phyloP scores from a whole-genome alignment of 768 basidiomycete genomes.

The Xerocomellus dryophilus region DNA sequence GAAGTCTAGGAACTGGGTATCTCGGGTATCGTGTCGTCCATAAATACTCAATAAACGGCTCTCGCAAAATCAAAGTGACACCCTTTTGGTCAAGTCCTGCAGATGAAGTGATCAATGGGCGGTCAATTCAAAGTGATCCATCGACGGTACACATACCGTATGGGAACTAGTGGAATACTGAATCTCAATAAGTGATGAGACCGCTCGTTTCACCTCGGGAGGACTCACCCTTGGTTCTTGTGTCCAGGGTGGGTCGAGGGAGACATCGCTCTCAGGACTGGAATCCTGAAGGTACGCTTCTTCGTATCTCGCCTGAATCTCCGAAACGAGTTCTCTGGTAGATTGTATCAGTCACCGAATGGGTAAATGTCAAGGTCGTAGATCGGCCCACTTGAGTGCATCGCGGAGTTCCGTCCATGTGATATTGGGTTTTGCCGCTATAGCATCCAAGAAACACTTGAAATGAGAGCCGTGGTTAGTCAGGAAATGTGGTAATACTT shows the following conservation, averaged over 20 bases:
- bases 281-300: not conserved
- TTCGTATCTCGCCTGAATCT: constrained; percentile 15
- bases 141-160: constrained; percentile 3
- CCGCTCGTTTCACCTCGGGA: not conserved
- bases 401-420: constrained; percentile 24
- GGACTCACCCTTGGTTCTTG: constrained; percentile 25
- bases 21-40: constrained; percentile 1
- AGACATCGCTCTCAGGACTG: not conserved
- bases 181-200: not conserved
- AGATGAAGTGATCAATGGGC: not conserved
- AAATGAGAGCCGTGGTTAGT: not conserved
- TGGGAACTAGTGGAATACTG: constrained; percentile 13
- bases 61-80: constrained; percentile 9
- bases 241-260: not conserved
- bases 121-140: not conserved
- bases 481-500: not conserved
- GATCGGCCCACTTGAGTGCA: constrained; percentile 11
- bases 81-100: constrained; percentile 12
- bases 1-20: not conserved
- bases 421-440: constrained; percentile 2
- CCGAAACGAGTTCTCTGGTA: constrained; percentile 12
- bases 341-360: not conserved
- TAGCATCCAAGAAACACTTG: constrained; percentile 22
- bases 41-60: not conserved
- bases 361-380: not conserved